Base-by-base conservation (phyloP, 768 basidiomycete species). In the Trametes coccinea region DNA sequence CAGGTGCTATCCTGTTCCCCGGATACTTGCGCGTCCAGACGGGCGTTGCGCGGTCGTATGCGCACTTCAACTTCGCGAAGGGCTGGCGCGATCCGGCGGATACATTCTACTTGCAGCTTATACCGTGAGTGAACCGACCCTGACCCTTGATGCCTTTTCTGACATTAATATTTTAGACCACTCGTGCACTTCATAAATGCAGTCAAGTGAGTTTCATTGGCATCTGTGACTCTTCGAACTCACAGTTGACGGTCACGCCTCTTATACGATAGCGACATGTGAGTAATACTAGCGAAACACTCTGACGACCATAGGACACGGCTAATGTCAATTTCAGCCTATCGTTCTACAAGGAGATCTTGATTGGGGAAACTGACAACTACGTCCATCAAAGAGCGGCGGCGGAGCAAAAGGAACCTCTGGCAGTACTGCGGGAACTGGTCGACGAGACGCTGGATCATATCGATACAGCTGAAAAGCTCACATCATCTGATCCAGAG, bases 31-130 rank as follows among this genome's bases (percentile, higher is more conserved):
- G 65, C 11, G 6, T 68, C 57, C 50, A 60, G 48, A 76, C 77
- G 29, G 79, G 78, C 0, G 62, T 71, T 5, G 64, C 71, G 0
- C 76, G 77, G 48, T 70, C 75, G 0, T 81, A 74, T 48, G 63
- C 67, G 1, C 67, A 76, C 50, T 74, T 77, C 66, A 68, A 73
- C 14, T 61, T 61, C 49, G 22, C 40, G 11, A 61, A 56, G 43
- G 44, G 39, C 10, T 82, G 79, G 65, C 62, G 62, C 53, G 72
- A 75, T 6, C 40, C 59, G 1, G 51, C 65, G 9, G 30, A 62
- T 29, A 27, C 16, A 16, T 53, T 67, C 5, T 79, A 77, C 45
- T 69, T 75, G 14, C 78, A 78, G 59, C 71, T 73, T n/a, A 61
- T 80, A 43, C 79, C 77, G 70, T 69, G 46, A 62, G 67, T 60